phyloP scores from a whole-genome alignment of 768 basidiomycete genomes.

The Rhizopogon vulgaris region DNA sequence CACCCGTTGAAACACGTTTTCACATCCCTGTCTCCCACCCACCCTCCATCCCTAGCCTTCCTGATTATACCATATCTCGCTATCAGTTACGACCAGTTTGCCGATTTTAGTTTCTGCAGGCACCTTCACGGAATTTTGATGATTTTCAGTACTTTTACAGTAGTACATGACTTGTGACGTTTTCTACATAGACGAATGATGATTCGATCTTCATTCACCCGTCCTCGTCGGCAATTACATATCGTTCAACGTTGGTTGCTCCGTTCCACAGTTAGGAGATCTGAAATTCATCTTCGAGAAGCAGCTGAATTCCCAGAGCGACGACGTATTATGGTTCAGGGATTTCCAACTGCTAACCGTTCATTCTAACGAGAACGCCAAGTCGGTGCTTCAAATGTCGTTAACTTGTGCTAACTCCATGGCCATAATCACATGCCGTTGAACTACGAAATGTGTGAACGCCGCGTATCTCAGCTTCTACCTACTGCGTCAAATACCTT shows the following conservation, averaged over 20 bases:
- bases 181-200: slow-evolving; percentile 18
- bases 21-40: not conserved
- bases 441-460: not conserved
- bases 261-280: not conserved
- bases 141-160: slow-evolving; percentile 9
- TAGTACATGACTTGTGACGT: not conserved
- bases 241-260: not conserved
- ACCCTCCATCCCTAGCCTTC: not conserved
- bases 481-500: not conserved
- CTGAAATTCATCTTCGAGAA: not conserved
- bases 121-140: slow-evolving; percentile 10
- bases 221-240: not conserved
- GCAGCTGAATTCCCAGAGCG: too few species aligned
- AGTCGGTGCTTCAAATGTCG: not conserved
- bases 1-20: not conserved
- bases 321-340: not conserved
- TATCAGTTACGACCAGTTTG: not conserved
- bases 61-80: not conserved
- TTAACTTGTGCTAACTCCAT: not conserved
- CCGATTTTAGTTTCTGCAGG: slow-evolving; percentile 29
- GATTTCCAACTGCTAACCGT: not conserved
- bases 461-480: not conserved
- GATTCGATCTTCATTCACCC: slow-evolving; percentile 2
- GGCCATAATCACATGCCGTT: not conserved
- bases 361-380: not conserved